These are phyloP conservation scores for Phyllosticta citriasiana DNA, from an alignment of 2,329 filamentous ascomycete genomes.

Conservation along the genomic window DNA sequence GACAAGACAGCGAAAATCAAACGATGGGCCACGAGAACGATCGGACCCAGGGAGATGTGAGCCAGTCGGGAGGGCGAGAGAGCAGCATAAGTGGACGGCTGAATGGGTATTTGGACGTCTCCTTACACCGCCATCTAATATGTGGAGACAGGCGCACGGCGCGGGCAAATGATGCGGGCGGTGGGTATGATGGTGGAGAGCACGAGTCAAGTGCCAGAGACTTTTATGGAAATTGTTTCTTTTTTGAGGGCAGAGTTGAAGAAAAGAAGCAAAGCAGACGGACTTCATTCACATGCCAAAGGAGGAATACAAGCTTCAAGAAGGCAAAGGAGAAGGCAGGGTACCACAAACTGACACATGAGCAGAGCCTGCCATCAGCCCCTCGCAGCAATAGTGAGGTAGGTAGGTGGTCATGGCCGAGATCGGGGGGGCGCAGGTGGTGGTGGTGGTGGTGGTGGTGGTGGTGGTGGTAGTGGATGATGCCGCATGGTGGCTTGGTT, in stretches of 20 bases:
- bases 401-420: not conserved
- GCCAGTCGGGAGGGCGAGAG: not conserved
- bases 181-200: not conserved
- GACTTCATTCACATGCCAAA: not conserved
- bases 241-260: not conserved
- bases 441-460: not conserved
- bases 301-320: not conserved
- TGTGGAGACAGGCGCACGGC: slow-evolving; percentile 4
- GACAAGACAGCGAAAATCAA: not conserved
- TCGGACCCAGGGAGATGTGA: slow-evolving; percentile 1
- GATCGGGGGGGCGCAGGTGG: not conserved
- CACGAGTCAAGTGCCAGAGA: not conserved
- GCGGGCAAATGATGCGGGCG: slow-evolving; percentile 3
- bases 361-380: not conserved
- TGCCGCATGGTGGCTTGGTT: not conserved
- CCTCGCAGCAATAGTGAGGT: not conserved
- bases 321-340: not conserved
- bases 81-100: not conserved
- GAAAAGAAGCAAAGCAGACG: not conserved
- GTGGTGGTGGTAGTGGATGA: not conserved
- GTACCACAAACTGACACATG: not conserved
- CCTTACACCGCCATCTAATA: slow-evolving; percentile 7
- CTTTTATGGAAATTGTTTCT: not conserved
- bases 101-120: not conserved
- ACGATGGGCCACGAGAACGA: slow-evolving; percentile 1